phyloP scores from a whole-genome alignment of 2,329 filamentous ascomycete genomes.

The Trichoderma sp. region DNA sequence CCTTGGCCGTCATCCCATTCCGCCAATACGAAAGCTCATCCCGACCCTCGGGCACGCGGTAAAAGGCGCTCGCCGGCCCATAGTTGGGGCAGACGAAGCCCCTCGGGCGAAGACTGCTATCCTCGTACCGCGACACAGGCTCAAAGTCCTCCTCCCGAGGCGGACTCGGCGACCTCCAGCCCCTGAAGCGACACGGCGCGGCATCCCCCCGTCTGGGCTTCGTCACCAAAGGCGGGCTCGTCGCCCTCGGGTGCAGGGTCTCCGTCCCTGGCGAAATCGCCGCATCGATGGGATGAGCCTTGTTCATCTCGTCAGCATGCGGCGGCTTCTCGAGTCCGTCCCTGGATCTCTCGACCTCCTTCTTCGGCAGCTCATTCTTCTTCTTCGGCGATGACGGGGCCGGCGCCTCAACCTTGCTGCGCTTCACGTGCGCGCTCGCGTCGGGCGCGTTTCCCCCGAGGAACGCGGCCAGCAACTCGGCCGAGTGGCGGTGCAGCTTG shows the following conservation, averaged over 20 bases:
- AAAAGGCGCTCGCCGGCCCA: neutral
- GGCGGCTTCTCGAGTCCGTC: too few relatives aligned
- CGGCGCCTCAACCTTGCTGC: neutral
- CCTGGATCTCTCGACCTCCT: too few relatives aligned
- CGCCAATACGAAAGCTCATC: neutral
- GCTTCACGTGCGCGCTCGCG: too few relatives aligned
- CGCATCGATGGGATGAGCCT: too few relatives aligned
- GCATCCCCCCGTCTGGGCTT: too few relatives aligned
- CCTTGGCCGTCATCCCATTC: neutral
- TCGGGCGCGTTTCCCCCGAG: conserved; percentile 35
- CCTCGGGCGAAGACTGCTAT: neutral
- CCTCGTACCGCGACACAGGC: neutral
- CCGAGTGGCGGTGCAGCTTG: conserved; percentile 44
- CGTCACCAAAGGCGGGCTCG: too few relatives aligned
- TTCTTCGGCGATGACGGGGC: neutral
- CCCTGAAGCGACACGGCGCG: too few relatives aligned
- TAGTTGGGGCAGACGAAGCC: neutral
- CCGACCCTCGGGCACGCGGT: neutral
- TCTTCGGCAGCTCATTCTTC: neutral
- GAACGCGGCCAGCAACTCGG: conserved; percentile 41
- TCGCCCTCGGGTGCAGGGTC: too few relatives aligned
- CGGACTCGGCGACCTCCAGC: neutral
- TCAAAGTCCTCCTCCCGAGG: neutral
- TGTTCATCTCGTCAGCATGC: too few relatives aligned
- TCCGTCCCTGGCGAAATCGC: too few relatives aligned